A percentile compares a stretch with the other conserved stretches of the same genome.
Evolutionary conservation across 805 yeast species (phyloP).

Genomic region (Pichia paraexigua): DNA sequence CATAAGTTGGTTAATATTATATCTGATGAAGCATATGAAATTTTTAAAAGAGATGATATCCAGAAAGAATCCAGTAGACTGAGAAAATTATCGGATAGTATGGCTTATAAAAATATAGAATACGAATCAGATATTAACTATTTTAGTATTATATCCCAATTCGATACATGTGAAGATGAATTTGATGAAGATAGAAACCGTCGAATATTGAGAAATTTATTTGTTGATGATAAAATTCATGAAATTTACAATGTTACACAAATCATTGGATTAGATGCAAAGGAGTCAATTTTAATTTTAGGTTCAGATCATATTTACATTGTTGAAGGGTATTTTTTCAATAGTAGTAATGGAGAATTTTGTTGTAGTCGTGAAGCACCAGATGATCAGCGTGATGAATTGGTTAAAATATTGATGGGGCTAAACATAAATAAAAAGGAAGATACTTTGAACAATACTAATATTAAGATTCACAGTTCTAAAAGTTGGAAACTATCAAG

Average conservation of each 20-base stretch:
- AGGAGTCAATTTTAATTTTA: conserved; percentile 65
- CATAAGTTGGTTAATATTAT: conserved; percentile 41
- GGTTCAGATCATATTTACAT: conserved; percentile 61
- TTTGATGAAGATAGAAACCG: conserved; percentile 59
- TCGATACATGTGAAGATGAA: background rate
- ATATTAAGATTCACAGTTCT: conserved; percentile 34
- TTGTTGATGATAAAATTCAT: conserved; percentile 62
- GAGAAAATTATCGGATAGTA: background rate
- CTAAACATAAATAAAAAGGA: conserved; percentile 8
- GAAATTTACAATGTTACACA: conserved; percentile 69
- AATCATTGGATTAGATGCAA: conserved; percentile 67
- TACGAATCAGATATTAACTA: background rate
- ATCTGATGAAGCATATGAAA: conserved; percentile 1
- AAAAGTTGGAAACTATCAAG: conserved; percentile 54
- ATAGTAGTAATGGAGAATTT: conserved; percentile 43
- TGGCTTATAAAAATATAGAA: background rate
- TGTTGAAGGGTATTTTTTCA: conserved; percentile 56
- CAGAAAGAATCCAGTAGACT: conserved; percentile 5
- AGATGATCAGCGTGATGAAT: conserved; percentile 52
- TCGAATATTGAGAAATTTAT: conserved; percentile 61
- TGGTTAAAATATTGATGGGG: conserved; percentile 50
- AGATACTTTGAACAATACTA: conserved; percentile 5
- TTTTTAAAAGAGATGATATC: background rate
- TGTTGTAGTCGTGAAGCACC: conserved; percentile 65
- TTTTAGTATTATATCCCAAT: background rate